Percentiles rank a stretch among this genome's conserved stretches.
Evolutionary conservation across 768 basidiomycete genomes (phyloP).

Genomic region (Termitomyces heimii): DNA sequence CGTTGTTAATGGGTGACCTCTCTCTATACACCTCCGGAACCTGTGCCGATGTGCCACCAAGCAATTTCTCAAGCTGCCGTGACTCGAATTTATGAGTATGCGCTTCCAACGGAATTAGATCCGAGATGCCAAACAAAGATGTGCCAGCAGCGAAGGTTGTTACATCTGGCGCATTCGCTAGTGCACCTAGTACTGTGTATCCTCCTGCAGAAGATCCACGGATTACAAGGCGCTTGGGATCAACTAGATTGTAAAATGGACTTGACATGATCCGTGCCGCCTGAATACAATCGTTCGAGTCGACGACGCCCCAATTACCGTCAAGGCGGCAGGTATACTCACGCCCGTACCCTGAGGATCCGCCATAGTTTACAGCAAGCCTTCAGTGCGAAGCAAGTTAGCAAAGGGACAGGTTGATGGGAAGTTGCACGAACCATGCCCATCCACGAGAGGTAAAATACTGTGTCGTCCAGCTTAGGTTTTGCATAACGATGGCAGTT

Average conservation of each 20-base stretch:
- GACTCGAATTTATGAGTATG: conserved; percentile 74
- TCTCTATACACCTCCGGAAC: conserved; percentile 53
- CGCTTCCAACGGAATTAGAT: conserved; percentile 47
- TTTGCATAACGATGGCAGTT: conserved; percentile 40
- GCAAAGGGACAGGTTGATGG: background rate
- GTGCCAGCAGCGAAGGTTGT: conserved; percentile 57
- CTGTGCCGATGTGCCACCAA: conserved; percentile 54
- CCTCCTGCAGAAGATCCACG: conserved; percentile 75
- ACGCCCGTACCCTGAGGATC: conserved; percentile 70
- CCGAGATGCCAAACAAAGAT: conserved; percentile 64
- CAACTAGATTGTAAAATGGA: conserved; percentile 47
- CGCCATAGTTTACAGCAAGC: conserved; percentile 75
- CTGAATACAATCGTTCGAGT: conserved; percentile 61
- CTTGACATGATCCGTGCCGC: conserved; percentile 45
- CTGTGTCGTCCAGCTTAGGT: conserved; percentile 47
- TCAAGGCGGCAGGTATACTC: conserved; percentile 57
- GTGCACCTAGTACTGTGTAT: conserved; percentile 52
- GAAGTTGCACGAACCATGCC: conserved; percentile 45
- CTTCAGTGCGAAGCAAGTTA: conserved; percentile 24
- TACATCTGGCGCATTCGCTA: conserved; percentile 33
- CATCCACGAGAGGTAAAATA: conserved; percentile 70
- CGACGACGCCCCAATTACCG: conserved; percentile 69
- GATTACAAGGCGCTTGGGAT: conserved; percentile 57
- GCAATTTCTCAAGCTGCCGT: conserved; percentile 49
- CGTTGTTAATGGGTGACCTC: conserved; percentile 59